Percentiles rank a stretch among this genome's conserved stretches.
These are phyloP conservation scores for Suillus spraguei DNA, from an alignment of 768 basidiomycete species.

Conservation along the genomic window DNA sequence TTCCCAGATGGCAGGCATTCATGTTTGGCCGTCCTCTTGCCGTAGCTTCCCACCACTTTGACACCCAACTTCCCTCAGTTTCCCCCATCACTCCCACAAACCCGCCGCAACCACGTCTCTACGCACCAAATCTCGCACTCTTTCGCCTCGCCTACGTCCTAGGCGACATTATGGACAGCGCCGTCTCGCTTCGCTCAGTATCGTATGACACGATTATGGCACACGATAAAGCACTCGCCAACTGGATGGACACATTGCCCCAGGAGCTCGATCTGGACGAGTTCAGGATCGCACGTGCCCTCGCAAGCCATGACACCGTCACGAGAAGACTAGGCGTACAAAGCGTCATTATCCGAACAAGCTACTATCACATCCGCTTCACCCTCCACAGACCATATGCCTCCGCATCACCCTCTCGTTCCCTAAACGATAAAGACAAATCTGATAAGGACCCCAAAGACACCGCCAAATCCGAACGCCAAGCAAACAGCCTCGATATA, in stretches of 20 bases:
- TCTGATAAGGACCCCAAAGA: conserved; percentile 27
- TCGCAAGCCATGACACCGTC: conserved; percentile 62
- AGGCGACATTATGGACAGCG: conserved; percentile 85
- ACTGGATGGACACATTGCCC: conserved; percentile 81
- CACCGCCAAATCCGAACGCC: conserved; percentile 33
- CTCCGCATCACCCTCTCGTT: conserved; percentile 25
- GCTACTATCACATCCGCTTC: conserved; percentile 83
- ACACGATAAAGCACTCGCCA: conserved; percentile 68
- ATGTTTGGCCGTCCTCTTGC: conserved; percentile 80
- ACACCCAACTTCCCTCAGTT: conserved; percentile 74
- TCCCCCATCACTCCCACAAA: conserved; percentile 32
- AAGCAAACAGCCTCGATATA: conserved; percentile 65
- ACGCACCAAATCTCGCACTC: conserved; percentile 73
- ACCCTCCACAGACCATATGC: conserved; percentile 83
- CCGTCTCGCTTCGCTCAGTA: conserved; percentile 79
- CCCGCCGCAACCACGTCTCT: conserved; percentile 64
- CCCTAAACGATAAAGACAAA: conserved; percentile 27
- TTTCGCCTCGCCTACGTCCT: conserved; percentile 78
- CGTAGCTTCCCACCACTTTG: conserved; percentile 82
- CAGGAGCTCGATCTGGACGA: conserved; percentile 77
- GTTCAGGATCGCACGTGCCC: conserved; percentile 68
- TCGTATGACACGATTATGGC: conserved; percentile 72
- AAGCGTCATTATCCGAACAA: conserved; percentile 76
- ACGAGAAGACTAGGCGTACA: conserved; percentile 75
- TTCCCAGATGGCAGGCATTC: conserved; percentile 80